Conservation (phyloP, 2,329 filamentous ascomycete species). For the Pseudogymnoascus destructans region DNA sequence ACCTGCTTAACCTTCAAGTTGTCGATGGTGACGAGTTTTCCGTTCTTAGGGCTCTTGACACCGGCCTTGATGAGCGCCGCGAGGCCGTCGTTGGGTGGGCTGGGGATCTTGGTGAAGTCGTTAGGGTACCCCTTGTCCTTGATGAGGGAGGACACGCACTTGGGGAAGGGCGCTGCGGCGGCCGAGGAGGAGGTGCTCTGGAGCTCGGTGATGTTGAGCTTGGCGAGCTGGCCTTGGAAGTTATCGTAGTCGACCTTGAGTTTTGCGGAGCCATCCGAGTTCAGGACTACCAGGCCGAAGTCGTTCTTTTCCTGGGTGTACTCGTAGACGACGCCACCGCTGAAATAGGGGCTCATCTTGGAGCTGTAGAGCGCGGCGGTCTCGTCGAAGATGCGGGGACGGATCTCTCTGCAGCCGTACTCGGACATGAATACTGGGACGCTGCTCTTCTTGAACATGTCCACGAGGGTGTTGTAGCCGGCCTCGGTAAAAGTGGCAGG, state of each 20-base stretch:
- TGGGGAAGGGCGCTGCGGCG: slow-evolving; percentile 42
- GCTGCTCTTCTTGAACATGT: slow-evolving; percentile 50
- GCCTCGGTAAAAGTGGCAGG: slow-evolving; percentile 49
- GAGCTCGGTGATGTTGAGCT: slow-evolving; percentile 57
- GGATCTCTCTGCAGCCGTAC: slow-evolving; percentile 61
- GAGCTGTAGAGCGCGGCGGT: slow-evolving; percentile 57
- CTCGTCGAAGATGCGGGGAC: slow-evolving; percentile 65
- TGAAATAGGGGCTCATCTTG: slow-evolving; percentile 55
- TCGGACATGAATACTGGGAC: slow-evolving; percentile 76
- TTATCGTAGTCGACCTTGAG: slow-evolving; percentile 57
- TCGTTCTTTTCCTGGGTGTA: slow-evolving; percentile 59
- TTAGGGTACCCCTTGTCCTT: slow-evolving; percentile 52
- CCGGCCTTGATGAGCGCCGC: slow-evolving; percentile 65
- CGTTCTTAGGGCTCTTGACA: slow-evolving; percentile 48
- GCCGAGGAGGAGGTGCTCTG: slow-evolving; percentile 47
- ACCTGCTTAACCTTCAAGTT: slow-evolving; percentile 39
- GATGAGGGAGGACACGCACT: slow-evolving; percentile 57
- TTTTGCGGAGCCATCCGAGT: slow-evolving; percentile 41
- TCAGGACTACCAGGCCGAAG: slow-evolving; percentile 51
- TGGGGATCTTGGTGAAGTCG: slow-evolving; percentile 64
- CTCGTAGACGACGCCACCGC: slow-evolving; percentile 71
- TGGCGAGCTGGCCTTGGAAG: slow-evolving; percentile 61
- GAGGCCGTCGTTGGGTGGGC: slow-evolving; percentile 46
- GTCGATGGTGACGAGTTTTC: slow-evolving; percentile 50
- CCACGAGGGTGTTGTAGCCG: slow-evolving; percentile 49